Conservation (phyloP, 2,329 filamentous ascomycete species). For the Escovopsis weberi region DNA sequence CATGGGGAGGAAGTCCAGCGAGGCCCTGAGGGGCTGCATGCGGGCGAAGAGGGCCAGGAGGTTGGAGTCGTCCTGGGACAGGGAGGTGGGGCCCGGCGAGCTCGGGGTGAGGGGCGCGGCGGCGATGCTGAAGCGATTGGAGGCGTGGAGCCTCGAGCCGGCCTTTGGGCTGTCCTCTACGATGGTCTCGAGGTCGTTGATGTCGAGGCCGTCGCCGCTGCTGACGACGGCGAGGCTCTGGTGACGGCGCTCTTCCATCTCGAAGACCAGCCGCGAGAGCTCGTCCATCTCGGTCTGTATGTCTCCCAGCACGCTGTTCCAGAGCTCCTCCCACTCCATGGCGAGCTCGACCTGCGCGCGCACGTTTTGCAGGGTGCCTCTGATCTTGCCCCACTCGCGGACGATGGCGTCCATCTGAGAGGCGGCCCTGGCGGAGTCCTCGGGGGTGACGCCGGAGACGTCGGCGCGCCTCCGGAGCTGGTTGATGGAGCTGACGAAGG, state of each 20-base stretch:
- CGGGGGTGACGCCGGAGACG: slow-evolving; percentile 53
- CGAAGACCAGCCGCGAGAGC: slow-evolving; percentile 70
- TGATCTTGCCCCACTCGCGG: slow-evolving; percentile 71
- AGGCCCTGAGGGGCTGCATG: slow-evolving; percentile 87
- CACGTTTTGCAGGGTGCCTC: slow-evolving; percentile 59
- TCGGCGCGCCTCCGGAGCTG: slow-evolving; percentile 69
- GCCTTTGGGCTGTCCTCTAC: slow-evolving; percentile 67
- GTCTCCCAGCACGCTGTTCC: slow-evolving; percentile 85
- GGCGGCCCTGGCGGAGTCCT: slow-evolving; percentile 62
- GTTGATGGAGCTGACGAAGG: slow-evolving; percentile 91
- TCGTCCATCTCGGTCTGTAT: slow-evolving; percentile 79
- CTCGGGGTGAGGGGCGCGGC: slow-evolving; percentile 48
- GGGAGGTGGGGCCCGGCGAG: slow-evolving; percentile 39
- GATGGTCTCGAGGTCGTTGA: slow-evolving; percentile 83
- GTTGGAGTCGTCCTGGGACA: slow-evolving; percentile 69
- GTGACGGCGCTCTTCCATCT: slow-evolving; percentile 94
- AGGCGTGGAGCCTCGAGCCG: slow-evolving; percentile 32
- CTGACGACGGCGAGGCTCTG: slow-evolving; percentile 52
- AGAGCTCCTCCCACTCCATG: slow-evolving; percentile 98
- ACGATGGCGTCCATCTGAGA: slow-evolving; percentile 82
- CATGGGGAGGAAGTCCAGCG: slow-evolving; percentile 93
- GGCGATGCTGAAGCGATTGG: slow-evolving; percentile 53
- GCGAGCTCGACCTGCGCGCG: slow-evolving; percentile 90
- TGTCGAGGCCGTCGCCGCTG: slow-evolving; percentile 55
- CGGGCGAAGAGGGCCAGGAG: slow-evolving; percentile 82